phyloP scores from a whole-genome alignment of 148 eudicot genomes.

The Diospyros kaki region DNA sequence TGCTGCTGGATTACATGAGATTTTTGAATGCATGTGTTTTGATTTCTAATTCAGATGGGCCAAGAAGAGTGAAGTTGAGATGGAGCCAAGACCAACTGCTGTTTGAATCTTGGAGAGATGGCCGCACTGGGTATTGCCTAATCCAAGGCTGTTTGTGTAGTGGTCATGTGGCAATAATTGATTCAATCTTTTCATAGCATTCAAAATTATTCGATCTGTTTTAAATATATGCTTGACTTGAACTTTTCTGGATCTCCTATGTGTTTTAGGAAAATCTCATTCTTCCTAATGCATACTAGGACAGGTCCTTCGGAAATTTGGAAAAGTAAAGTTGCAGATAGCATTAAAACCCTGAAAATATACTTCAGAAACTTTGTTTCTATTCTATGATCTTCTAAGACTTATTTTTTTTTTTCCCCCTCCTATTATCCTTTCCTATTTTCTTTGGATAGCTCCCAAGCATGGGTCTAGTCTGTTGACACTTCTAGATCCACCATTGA shows the following conservation, averaged over 20 bases:
- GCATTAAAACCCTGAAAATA: neutral
- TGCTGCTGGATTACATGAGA: neutral
- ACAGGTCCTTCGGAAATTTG: neutral
- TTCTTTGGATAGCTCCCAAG: no score
- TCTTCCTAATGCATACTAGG: neutral
- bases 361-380: neutral
- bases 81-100: conserved; percentile 74
- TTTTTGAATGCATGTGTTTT: neutral
- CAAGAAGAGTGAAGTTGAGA: conserved; percentile 41
- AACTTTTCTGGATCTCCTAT: no score
- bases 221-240: neutral
- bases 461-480: neutral
- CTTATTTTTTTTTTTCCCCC: neutral
- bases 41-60: conserved; percentile 55
- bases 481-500: conserved; percentile 6
- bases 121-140: conserved; percentile 65
- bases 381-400: neutral
- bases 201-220: neutral
- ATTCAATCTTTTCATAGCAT: neutral
- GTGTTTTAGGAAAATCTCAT: neutral
- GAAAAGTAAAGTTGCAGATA: neutral
- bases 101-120: conserved; percentile 83
- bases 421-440: neutral
- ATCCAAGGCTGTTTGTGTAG: neutral
- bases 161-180: neutral